phyloP scores from a whole-genome alignment of 352 stramenopile genomes.

The Phytophthora podocarpi region DNA sequence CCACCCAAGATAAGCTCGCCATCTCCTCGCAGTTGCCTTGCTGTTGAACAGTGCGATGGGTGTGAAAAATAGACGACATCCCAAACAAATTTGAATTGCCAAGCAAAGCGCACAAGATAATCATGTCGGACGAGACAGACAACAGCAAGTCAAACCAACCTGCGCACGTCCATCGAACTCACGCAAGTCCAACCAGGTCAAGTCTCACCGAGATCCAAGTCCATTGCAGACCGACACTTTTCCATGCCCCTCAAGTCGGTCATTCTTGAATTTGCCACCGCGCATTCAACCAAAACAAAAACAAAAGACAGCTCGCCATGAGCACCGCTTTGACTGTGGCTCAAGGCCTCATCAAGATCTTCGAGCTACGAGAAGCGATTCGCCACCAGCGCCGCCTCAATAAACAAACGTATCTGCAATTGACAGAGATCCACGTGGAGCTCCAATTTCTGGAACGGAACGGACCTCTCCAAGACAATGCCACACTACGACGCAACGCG shows the following conservation, averaged over 20 bases:
- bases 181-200: slow-evolving; percentile 2
- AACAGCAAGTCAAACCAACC: slow-evolving; percentile 15
- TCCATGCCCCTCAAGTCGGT: not conserved
- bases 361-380: slow-evolving; percentile 30
- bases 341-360: slow-evolving; percentile 26
- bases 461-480: slow-evolving; percentile 17
- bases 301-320: too few species aligned
- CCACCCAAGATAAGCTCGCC: too few species aligned
- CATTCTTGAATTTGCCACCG: slow-evolving; percentile 19
- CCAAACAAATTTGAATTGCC: too few species aligned
- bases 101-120: slow-evolving; percentile 12
- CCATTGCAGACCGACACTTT: not conserved
- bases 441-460: slow-evolving; percentile 25
- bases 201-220: slow-evolving; percentile 14
- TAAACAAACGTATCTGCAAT: slow-evolving; percentile 23
- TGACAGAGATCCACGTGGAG: slow-evolving; percentile 28
- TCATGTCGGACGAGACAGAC: slow-evolving; percentile 16
- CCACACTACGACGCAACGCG: slow-evolving; percentile 17
- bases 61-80: too few species aligned
- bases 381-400: slow-evolving; percentile 30
- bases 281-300: slow-evolving; percentile 1
- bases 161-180: too few species aligned
- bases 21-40: too few species aligned
- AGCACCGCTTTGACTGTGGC: slow-evolving; percentile 2
- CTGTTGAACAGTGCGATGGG: too few species aligned